Evolutionary conservation across 306 rosid species (phyloP), one percentile per base, ranked within the genome.

Genomic region (Fragaria nilgerrensis): DNA sequence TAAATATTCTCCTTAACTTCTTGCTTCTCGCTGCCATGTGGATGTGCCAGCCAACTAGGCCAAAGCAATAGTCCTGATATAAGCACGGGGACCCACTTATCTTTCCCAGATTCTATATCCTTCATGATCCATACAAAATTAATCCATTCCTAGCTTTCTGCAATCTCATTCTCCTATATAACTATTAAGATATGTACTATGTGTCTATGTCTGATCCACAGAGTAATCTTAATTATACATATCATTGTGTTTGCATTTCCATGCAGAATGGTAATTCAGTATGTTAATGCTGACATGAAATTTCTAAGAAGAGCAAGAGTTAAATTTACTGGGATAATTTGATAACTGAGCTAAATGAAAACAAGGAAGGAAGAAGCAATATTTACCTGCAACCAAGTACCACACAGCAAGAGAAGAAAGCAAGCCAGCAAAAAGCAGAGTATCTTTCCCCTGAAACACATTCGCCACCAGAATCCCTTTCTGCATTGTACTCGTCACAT

Each of bases 361-460:
- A n/a, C 23, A 49, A 23, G 27, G 4, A 20, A 69, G 13, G 41
- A 36, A 23, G 20, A 25, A 43, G 15, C 4, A 71, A 39, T 56
- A 36, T 10, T 39, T 84, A 95, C 99, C 96, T 96, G 99, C 55
- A 96, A 84, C 99, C 99, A 96, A 80, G 99, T 85, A 66, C 99
- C 99, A 72, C 99, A n/a, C 97, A 76, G 97, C 99, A 68, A 96
- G 94, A 44, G 99, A 96, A 72, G 97, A 87, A 15, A 96, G 90
- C 90, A 96, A 78, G 4, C 99, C 99, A 12, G 97, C 88, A 41
- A 96, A 89, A 5, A 88, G 87, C 22, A 96, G 83, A 75, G 87
- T 71, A 68, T 90, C 88, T 37, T 92, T 92, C 43, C 98, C 99
- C 16, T 92, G 89, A 81, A 96, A 96, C 66, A 82, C 96, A 80